phyloP scores from a whole-genome alignment of 1,284 basidiomycete species.

The Ganoderma multipileum region DNA sequence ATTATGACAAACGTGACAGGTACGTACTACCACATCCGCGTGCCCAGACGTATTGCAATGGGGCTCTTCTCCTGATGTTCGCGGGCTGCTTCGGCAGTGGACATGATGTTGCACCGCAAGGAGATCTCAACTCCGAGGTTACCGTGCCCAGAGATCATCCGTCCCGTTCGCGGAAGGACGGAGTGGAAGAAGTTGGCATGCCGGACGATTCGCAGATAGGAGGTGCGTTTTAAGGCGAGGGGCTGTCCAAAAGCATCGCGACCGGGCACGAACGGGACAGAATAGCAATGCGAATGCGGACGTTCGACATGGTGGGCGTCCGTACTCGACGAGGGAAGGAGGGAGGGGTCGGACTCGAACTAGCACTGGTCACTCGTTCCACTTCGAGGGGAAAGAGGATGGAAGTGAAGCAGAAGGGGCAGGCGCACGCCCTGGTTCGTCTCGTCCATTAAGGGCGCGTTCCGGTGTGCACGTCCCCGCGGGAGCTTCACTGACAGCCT shows the following conservation, averaged over 20 bases:
- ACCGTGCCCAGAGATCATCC: background rate
- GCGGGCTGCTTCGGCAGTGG: background rate
- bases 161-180: conserved; percentile 4
- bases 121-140: conserved; percentile 12
- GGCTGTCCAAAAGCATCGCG: background rate
- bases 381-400: background rate
- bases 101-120: conserved; percentile 7
- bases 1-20: background rate
- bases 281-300: background rate
- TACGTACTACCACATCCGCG: background rate
- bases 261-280: background rate
- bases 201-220: conserved; percentile 22
- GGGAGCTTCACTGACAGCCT: background rate
- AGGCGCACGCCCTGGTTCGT: background rate
- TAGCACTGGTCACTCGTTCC: background rate
- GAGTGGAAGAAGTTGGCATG: conserved; percentile 3
- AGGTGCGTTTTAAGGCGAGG: background rate
- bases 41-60: background rate
- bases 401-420: background rate
- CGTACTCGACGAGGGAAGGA: background rate
- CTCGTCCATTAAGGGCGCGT: background rate
- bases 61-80: background rate
- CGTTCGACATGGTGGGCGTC: background rate
- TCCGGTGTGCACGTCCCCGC: conserved; percentile 1
- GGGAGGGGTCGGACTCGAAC: background rate